Conservation (phyloP, 768 basidiomycete species). For the Lyophyllum semitale region DNA sequence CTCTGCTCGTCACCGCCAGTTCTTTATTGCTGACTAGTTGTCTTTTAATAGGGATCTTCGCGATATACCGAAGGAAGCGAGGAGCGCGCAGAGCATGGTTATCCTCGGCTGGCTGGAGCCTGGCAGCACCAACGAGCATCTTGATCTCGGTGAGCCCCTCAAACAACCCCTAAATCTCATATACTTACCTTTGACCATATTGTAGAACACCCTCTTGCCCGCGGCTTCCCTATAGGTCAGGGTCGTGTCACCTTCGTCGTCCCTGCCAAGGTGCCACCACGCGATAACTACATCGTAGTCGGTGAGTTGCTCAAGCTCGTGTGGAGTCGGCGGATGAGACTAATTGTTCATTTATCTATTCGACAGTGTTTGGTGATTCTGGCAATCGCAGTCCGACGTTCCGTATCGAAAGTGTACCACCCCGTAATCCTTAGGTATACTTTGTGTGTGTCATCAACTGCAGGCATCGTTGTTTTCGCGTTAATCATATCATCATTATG, state of each 20-base stretch:
- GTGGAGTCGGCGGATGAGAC: background rate
- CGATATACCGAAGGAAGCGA: conserved; percentile 29
- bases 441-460: background rate
- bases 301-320: conserved; percentile 36
- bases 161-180: background rate
- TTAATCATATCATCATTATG: background rate
- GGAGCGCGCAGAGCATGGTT: conserved; percentile 42
- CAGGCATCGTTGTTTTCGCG: background rate
- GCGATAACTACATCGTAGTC: conserved; percentile 49
- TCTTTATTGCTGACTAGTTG: conserved; percentile 8
- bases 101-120: conserved; percentile 43
- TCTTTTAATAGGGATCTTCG: conserved; percentile 39
- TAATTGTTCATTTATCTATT: conserved; percentile 1
- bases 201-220: conserved; percentile 52
- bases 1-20: conserved; percentile 11
- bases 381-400: conserved; percentile 54
- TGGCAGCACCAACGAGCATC: conserved; percentile 44
- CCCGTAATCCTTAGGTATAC: background rate
- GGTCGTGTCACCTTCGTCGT: conserved; percentile 45
- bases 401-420: conserved; percentile 34
- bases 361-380: conserved; percentile 56
- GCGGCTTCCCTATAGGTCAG: conserved; percentile 42
- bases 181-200: conserved; percentile 4
- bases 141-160: conserved; percentile 40
- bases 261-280: conserved; percentile 36